Percentiles rank a stretch among this genome's conserved stretches.
Evolutionary conservation across 2,329 filamentous ascomycete species (phyloP).

Genomic region (Juglanconis juglandina): DNA sequence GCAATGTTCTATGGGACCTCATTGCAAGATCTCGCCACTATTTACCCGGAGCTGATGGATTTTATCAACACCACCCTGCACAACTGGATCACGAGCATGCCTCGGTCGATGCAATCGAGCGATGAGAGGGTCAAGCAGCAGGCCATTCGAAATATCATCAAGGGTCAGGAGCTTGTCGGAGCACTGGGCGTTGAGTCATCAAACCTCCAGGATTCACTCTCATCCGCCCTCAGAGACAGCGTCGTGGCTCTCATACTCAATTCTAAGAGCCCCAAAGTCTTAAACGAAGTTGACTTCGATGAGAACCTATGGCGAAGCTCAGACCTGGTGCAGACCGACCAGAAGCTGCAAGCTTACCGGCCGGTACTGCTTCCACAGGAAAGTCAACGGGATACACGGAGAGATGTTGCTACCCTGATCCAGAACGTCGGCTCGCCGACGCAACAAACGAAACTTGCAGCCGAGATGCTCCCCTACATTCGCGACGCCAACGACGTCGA

Average conservation of each 20-base stretch:
- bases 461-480: slow-evolving; percentile 62
- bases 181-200: slow-evolving; percentile 61
- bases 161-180: slow-evolving; percentile 64
- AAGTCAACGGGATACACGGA: slow-evolving; percentile 62
- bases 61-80: slow-evolving; percentile 66
- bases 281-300: slow-evolving; percentile 31
- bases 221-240: slow-evolving; percentile 70
- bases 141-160: slow-evolving; percentile 72
- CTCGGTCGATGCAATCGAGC: slow-evolving; percentile 76
- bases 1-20: slow-evolving; percentile 41
- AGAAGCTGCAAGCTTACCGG: slow-evolving; percentile 42
- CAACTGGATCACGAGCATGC: slow-evolving; percentile 76
- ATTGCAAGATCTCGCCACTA: slow-evolving; percentile 50
- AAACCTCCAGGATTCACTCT: slow-evolving; percentile 64
- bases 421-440: slow-evolving; percentile 53
- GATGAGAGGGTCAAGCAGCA: slow-evolving; percentile 75
- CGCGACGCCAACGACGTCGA: slow-evolving; percentile 55
- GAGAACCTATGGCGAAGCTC: slow-evolving; percentile 28
- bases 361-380: slow-evolving; percentile 62
- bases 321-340: slow-evolving; percentile 23
- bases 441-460: slow-evolving; percentile 58
- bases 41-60: slow-evolving; percentile 52
- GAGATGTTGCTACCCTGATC: slow-evolving; percentile 57
- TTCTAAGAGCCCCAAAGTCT: slow-evolving; percentile 29
- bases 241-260: slow-evolving; percentile 46